These are phyloP conservation scores for Hortiboletus flavorubellus DNA, from an alignment of 768 basidiomycete genomes.

Conservation along the genomic window DNA sequence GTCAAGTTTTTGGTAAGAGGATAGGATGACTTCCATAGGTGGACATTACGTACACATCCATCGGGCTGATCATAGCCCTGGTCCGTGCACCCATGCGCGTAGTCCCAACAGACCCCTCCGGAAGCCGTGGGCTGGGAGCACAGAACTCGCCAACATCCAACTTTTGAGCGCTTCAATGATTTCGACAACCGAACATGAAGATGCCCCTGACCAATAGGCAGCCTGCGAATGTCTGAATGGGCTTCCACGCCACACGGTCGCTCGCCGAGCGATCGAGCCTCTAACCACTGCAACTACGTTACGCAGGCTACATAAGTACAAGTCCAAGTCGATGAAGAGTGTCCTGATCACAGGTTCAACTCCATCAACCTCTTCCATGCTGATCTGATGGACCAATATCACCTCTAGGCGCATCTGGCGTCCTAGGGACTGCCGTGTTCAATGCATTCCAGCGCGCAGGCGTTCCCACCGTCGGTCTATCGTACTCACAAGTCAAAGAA, in stretches of 20 bases:
- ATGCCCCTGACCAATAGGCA: not conserved
- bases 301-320: not conserved
- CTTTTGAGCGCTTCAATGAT: no score
- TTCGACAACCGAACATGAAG: not conserved
- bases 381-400: conserved; percentile 11
- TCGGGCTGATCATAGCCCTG: no score
- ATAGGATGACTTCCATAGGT: no score
- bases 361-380: not conserved
- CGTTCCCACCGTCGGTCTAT: conserved; percentile 62
- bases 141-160: no score
- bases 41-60: no score
- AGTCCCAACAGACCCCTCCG: no score
- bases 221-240: not conserved
- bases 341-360: conserved; percentile 54
- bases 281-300: no score
- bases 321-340: conserved; percentile 36
- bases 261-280: not conserved
- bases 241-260: not conserved
- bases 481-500: conserved; percentile 59
- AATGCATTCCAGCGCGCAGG: conserved; percentile 52
- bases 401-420: conserved; percentile 78
- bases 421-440: conserved; percentile 80
- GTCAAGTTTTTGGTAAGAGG: no score
- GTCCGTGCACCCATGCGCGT: no score
- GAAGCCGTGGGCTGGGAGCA: no score